Base-by-base conservation (phyloP, 495 filamentous ascomycete species). In the Hypoxylon lenormandii region DNA sequence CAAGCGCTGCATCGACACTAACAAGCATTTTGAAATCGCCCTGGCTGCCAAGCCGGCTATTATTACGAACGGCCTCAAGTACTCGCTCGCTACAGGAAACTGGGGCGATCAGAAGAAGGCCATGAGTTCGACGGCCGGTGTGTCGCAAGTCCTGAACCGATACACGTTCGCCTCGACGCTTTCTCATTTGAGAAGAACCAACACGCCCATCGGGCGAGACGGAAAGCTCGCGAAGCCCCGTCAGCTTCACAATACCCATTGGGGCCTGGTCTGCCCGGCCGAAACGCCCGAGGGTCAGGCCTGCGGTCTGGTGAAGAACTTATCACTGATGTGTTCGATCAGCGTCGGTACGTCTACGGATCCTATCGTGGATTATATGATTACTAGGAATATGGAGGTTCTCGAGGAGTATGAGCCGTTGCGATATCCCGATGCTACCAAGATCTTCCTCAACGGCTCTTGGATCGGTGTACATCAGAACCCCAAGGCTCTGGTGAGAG, bases 81-180 rank as follows among this genome's bases (percentile, higher is more conserved):
- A 98, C 75, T 97, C 94, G 38, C 85, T 99, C 43, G 94, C 95
- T n/a, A 99, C 95, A 6, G 95, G 95, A 60, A 99, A 99, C 79
- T 99, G 95, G 95, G 96, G 96, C 64, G 95, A 98, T 64, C 95
- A 98, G 79, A 99, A 97, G 86, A 98, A 98, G 83, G 94, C 95
- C 16, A 91, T 90, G 68, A 90, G 87, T 68, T 90, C 93, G 1
- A 98, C 96, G 67, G 95, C 95, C 51, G 95, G 95, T 80, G 95
- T 99, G 26, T 97, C 94, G 8, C 95, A 99, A 80, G 96, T 99
- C 79, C 83, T 99, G 55, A 98, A 97, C 83, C 88, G 95, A 73
- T 98, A 98, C 74, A 98, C 96, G 0, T 99, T 95, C 74, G 90
- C 96, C 16, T 98, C 96, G 28, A 97, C 93, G 2, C 79, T 99